Evolutionary conservation across 371 early-diverging fungal genomes (phyloP).

Genomic region (Sporodiniella umbellata): DNA sequence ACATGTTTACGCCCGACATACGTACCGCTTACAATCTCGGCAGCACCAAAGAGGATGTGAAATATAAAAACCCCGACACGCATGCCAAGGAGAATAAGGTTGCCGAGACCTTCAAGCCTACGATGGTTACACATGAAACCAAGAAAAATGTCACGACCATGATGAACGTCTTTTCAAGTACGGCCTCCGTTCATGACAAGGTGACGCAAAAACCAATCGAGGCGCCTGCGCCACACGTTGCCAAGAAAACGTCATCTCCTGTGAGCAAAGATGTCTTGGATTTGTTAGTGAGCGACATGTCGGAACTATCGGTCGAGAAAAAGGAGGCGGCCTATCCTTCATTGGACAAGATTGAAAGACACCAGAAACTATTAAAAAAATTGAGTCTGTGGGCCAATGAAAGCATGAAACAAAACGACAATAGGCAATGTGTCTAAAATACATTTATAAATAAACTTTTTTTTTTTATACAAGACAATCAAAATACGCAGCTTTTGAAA

Average conservation of each 20-base stretch:
- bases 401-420: background rate
- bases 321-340: background rate
- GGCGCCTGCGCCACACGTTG: background rate
- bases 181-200: background rate
- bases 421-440: background rate
- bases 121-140: background rate
- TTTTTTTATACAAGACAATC: background rate
- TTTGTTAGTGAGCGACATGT: constrained; percentile 18
- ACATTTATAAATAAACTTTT: background rate
- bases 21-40: constrained; percentile 8
- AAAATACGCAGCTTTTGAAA: background rate
- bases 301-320: constrained; percentile 12
- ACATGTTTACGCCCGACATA: constrained; percentile 9
- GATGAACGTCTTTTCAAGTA: constrained; percentile 11
- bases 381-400: constrained; percentile 15
- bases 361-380: constrained; percentile 12
- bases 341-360: constrained; percentile 6
- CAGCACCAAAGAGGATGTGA: constrained; percentile 15
- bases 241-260: constrained; percentile 14
- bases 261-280: constrained; percentile 20
- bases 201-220: constrained; percentile 4
- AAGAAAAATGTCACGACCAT: constrained; percentile 20
- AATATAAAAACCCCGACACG: constrained; percentile 8
- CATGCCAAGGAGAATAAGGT: constrained; percentile 4
- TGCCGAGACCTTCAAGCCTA: constrained; percentile 5